phyloP scores from a whole-genome alignment of 176 grass and related monocot genomes.

The Raddia guianensis region DNA sequence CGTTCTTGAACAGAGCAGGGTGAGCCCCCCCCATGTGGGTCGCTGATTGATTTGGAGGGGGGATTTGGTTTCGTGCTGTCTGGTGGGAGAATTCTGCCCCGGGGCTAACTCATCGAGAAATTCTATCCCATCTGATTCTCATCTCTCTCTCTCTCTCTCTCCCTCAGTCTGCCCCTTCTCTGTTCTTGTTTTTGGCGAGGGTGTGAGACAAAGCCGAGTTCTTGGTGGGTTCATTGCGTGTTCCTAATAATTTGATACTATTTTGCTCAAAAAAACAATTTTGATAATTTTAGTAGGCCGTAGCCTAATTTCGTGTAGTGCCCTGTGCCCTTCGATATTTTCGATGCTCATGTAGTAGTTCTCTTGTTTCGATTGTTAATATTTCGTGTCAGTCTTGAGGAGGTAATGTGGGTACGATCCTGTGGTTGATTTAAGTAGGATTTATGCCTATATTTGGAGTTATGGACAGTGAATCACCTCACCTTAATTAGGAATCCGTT shows the following conservation, averaged over 20 bases:
- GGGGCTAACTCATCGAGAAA: background rate
- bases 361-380: background rate
- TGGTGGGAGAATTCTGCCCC: background rate
- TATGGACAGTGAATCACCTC: background rate
- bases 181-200: background rate
- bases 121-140: background rate
- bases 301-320: background rate
- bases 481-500: background rate
- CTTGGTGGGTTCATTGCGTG: background rate
- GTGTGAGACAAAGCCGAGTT: background rate
- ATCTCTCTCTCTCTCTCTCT: background rate
- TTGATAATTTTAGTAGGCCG: background rate
- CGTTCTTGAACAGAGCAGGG: conserved; percentile 12
- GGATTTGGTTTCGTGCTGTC: background rate
- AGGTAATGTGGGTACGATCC: background rate
- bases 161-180: background rate
- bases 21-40: conserved; percentile 12
- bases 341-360: background rate
- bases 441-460: background rate
- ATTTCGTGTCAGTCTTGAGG: background rate
- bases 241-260: background rate
- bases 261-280: background rate
- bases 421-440: background rate
- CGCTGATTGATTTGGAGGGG: background rate
- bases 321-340: background rate